Evolutionary conservation across 1,284 basidiomycete species (phyloP).

Genomic region (Cystobasidium pallidum): DNA sequence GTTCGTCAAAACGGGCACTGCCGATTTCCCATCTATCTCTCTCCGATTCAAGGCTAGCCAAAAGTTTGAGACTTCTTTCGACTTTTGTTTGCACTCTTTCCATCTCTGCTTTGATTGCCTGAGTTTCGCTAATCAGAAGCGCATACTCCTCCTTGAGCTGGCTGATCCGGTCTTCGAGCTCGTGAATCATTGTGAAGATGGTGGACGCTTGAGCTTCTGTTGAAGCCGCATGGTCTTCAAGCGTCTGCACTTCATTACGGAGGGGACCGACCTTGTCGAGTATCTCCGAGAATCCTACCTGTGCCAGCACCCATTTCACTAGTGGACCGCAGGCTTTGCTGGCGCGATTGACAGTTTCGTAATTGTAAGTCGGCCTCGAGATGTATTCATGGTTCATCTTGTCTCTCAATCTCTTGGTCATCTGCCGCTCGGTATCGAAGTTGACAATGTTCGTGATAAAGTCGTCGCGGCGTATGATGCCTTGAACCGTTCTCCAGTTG

Average conservation of each 20-base stretch:
- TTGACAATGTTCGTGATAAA: slow-evolving; percentile 97
- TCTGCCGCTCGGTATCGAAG: slow-evolving; percentile 88
- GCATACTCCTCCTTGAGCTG: slow-evolving; percentile 98
- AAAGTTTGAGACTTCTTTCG: slow-evolving; percentile 90
- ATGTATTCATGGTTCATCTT: slow-evolving; percentile 93
- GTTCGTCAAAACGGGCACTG: slow-evolving; percentile 93
- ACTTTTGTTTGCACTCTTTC: slow-evolving; percentile 96
- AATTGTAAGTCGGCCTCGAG: slow-evolving; percentile 88
- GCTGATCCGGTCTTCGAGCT: slow-evolving; percentile 89
- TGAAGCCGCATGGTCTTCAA: slow-evolving; percentile 87
- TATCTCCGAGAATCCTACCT: slow-evolving; percentile 96
- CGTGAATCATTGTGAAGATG: slow-evolving; percentile 88
- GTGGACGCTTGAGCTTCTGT: slow-evolving; percentile 89
- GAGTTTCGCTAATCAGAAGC: slow-evolving; percentile 91
- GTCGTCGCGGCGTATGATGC: slow-evolving; percentile 94
- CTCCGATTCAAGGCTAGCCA: slow-evolving; percentile 94
- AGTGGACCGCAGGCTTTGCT: slow-evolving; percentile 97
- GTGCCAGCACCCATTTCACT: slow-evolving; percentile 97
- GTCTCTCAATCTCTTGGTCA: slow-evolving; percentile 88
- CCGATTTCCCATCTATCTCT: slow-evolving; percentile 91
- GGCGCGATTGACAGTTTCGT: slow-evolving; percentile 91
- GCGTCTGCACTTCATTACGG: slow-evolving; percentile 89
- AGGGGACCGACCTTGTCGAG: slow-evolving; percentile 96
- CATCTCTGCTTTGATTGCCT: slow-evolving; percentile 98
- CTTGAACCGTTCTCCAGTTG: slow-evolving; percentile 94